phyloP scores from a whole-genome alignment of 225 moss, liverwort and hornwort species.

The Thuidium tamariscinum region DNA sequence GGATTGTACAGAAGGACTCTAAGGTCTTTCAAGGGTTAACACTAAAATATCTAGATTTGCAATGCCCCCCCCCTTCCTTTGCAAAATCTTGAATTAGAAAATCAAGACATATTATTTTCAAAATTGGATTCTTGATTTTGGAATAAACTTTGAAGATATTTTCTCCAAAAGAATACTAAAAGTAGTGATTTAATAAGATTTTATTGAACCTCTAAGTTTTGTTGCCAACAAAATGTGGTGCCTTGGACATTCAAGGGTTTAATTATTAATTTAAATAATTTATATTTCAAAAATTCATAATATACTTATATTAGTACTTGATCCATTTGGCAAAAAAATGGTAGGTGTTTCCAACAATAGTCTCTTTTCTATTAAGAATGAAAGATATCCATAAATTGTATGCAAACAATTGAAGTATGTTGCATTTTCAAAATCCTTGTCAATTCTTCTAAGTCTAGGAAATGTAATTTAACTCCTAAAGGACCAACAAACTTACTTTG shows the following conservation, averaged over 20 bases:
- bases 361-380: background rate
- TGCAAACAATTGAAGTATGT: background rate
- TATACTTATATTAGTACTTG: background rate
- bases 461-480: background rate
- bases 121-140: fast-evolving
- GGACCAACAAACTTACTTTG: no score
- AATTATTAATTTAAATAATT: no score
- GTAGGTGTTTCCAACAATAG: background rate
- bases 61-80: fast-evolving
- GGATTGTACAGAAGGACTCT: no score
- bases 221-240: fast-evolving
- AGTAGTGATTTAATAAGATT: background rate
- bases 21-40: no score
- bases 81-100: no score
- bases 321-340: background rate
- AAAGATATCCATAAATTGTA: background rate
- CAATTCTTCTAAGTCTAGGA: background rate
- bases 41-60: background rate
- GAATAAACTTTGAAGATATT: background rate
- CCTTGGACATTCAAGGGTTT: background rate
- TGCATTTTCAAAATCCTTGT: background rate
- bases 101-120: background rate
- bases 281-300: fast-evolving
- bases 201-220: background rate
- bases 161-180: background rate